A percentile compares a stretch with the other conserved stretches of the same genome.
Conservation (phyloP, 2,329 filamentous ascomycete genomes). For the Pestalotiopsis sp. region DNA sequence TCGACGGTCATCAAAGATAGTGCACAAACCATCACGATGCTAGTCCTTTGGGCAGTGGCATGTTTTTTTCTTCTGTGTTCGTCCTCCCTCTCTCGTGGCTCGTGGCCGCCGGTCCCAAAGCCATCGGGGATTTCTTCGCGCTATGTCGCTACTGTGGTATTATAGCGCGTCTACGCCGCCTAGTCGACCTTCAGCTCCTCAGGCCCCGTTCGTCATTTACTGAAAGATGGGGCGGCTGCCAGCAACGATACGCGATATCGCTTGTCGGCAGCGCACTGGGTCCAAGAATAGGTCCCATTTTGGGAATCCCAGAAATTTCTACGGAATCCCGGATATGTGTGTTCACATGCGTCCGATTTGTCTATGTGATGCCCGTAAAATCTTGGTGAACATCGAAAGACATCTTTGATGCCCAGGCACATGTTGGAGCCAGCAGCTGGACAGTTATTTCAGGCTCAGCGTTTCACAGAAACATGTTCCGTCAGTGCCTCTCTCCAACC, state of each 20-base stretch:
- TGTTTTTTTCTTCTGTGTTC: no score
- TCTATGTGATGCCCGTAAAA: not conserved
- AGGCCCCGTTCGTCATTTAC: not conserved
- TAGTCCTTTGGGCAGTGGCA: not conserved
- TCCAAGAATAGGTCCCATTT: no score
- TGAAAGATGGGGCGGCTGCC: not conserved
- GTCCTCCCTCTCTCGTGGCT: not conserved
- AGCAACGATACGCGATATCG: not conserved
- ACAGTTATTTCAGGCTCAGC: not conserved
- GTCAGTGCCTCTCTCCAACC: not conserved
- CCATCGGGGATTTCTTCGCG: slow-evolving; percentile 1
- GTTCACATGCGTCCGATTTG: not conserved
- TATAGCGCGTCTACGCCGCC: not conserved
- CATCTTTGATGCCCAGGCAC: not conserved
- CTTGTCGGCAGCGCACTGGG: not conserved
- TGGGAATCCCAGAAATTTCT: no score
- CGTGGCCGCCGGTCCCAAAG: not conserved
- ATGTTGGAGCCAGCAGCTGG: not conserved
- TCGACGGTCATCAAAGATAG: slow-evolving; percentile 1
- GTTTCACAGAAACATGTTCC: slow-evolving; percentile 8
- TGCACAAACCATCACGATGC: not conserved
- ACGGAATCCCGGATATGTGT: no score
- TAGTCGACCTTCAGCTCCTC: not conserved
- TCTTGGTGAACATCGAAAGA: no score
- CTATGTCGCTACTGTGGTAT: not conserved